Base-by-base conservation (phyloP, 495 filamentous ascomycete genomes). In the Daldinia caldariorum region DNA sequence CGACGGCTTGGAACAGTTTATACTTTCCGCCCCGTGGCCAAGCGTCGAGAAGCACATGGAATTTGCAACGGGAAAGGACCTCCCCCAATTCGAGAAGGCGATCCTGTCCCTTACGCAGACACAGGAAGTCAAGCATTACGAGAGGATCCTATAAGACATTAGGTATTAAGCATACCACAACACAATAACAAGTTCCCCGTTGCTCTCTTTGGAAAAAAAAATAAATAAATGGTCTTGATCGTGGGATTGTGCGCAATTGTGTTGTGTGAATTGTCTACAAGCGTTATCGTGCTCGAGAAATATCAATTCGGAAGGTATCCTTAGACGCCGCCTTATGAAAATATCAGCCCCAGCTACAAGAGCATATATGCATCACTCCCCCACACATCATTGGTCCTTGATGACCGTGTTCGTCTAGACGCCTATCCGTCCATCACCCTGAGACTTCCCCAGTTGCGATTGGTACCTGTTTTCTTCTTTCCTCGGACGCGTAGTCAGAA, bases 21-120 rank as follows among this genome's bases (percentile, higher is more conserved):
- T 87, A 0, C 45, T 89, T 0, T 80, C 87, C n/a, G 80, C 68
- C 47, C 83, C 86, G 4, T 87, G 84, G 84, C 74, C 80, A 29
- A 74, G 71, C 16, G 78, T 83, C 4, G 82, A 86, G 64, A 77
- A 80, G 58, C 83, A 86, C 59, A 54, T 47, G 32, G 79, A 66
- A 4, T 86, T 85, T 64, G 77, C 71, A 18, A 73, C 79, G 57
- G 73, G 78, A 4, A 70, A 76, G 16, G 79, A 43, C 6, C 81
- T 81, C 26, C 65, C 70, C 39, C 79, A 80, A 61, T 86, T 83
- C 61, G 64, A 41, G 1, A 71, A 76, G 58, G 73, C 80, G 4
- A 67, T 71, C 34, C 39, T 70, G 1, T 63, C 75, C 41, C 18
- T 82, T 18, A 74, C 79, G 18, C 77, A 76, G 5, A 64, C 64